phyloP scores from a whole-genome alignment of 352 stramenopile genomes.

The Globisporangium barbulae region DNA sequence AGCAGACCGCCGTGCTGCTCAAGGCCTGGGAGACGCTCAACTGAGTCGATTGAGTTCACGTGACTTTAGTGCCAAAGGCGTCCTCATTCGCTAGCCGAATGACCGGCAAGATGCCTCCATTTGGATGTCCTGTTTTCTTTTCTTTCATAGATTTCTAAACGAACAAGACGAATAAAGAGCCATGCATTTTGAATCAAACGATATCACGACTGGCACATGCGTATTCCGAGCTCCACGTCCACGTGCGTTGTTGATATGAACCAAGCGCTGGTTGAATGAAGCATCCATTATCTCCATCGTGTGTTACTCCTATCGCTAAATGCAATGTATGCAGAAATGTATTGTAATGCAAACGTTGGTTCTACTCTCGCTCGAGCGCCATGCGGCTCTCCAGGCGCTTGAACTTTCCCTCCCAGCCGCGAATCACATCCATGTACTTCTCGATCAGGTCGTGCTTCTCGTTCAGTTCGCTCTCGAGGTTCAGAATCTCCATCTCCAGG shows the following conservation, averaged over 20 bases:
- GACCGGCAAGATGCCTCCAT: background rate
- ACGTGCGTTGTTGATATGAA: background rate
- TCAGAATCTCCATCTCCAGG: slow-evolving; percentile 70
- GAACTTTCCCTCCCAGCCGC: slow-evolving; percentile 84
- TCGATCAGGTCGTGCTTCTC: slow-evolving; percentile 87
- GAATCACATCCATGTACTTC: slow-evolving; percentile 82
- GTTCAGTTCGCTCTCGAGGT: slow-evolving; percentile 66
- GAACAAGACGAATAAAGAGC: slow-evolving; percentile 1
- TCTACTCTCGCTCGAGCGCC: slow-evolving; percentile 47
- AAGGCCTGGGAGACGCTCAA: slow-evolving; percentile 72
- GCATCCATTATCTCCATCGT: background rate
- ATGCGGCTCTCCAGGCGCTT: slow-evolving; percentile 71
- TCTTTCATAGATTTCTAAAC: slow-evolving; percentile 3
- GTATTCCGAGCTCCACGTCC: background rate
- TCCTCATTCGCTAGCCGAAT: background rate
- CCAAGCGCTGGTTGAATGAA: no score
- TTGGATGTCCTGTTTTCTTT: background rate
- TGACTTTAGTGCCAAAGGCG: background rate
- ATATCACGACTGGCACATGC: background rate
- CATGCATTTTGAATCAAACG: background rate
- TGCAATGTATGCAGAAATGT: background rate
- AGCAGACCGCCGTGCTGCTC: slow-evolving; percentile 69
- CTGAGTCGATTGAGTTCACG: slow-evolving; percentile 13
- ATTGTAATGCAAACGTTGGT: background rate
- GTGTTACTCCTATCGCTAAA: background rate